Conservation (phyloP, 139 green algal species). For the Chlorella sp. region DNA sequence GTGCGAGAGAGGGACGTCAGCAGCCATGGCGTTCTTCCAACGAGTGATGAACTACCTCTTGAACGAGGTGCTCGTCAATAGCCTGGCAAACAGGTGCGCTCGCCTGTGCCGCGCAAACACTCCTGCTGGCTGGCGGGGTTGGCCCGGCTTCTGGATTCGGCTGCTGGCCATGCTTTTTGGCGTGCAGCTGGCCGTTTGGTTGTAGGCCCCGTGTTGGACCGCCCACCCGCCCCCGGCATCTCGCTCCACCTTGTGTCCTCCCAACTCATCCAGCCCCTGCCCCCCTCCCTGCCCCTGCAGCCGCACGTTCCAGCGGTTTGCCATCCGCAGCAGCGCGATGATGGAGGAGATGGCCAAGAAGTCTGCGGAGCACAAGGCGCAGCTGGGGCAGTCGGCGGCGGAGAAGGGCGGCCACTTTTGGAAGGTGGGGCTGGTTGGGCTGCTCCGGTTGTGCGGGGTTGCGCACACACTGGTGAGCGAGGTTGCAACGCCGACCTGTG, state of each 20-base stretch:
- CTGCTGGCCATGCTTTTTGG: background rate
- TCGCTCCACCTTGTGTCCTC: background rate
- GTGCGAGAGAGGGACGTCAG: background rate
- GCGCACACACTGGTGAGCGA: too few relatives aligned
- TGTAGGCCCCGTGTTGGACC: background rate
- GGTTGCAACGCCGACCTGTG: too few relatives aligned
- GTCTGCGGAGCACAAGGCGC: slow-evolving; percentile 31
- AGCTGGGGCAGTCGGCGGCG: slow-evolving; percentile 19
- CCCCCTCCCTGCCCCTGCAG: slow-evolving; percentile 36
- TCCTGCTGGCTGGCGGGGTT: background rate
- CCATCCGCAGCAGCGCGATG: slow-evolving; percentile 57
- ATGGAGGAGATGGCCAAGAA: slow-evolving; percentile 63
- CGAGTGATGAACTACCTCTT: slow-evolving; percentile 68
- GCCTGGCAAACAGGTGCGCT: slow-evolving; percentile 62
- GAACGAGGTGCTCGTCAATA: slow-evolving; percentile 76
- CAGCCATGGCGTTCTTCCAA: slow-evolving; percentile 70
- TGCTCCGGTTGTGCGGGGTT: too few relatives aligned
- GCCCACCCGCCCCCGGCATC: background rate
- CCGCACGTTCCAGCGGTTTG: slow-evolving; percentile 75
- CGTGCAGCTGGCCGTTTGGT: background rate
- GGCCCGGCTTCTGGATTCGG: too few relatives aligned
- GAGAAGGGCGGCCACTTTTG: slow-evolving; percentile 38
- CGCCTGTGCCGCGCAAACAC: too few relatives aligned
- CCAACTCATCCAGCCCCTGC: background rate
- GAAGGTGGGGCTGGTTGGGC: slow-evolving; percentile 8